Conservation (phyloP, 345 rosid species). For the Noccaea caerulescens region DNA sequence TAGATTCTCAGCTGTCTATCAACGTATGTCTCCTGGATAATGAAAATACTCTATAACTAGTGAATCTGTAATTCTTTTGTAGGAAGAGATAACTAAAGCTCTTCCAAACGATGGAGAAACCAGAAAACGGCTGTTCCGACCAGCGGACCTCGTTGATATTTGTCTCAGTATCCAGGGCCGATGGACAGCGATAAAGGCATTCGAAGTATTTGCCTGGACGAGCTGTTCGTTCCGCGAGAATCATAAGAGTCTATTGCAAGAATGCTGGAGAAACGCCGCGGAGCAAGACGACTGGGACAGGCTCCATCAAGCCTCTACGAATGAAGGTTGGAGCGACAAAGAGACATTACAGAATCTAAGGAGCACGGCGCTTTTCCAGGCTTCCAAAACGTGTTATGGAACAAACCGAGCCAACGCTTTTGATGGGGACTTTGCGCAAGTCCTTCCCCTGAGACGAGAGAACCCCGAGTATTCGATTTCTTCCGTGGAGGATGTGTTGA, state of each 20-base stretch:
- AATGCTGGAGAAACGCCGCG: constrained; percentile 89
- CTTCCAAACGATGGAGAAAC: constrained; percentile 48
- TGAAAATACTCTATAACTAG: constrained; percentile 4
- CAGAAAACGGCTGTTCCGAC: constrained; percentile 55
- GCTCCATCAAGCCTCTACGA: constrained; percentile 58
- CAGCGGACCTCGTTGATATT: constrained; percentile 72
- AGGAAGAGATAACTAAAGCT: constrained; percentile 69
- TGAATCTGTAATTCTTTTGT: constrained; percentile 30
- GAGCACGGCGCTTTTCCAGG: constrained; percentile 72
- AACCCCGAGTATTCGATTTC: constrained; percentile 46
- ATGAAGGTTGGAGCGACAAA: constrained; percentile 89
- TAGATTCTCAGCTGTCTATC: constrained; percentile 13
- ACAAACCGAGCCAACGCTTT: constrained; percentile 56
- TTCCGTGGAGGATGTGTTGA: constrained; percentile 75
- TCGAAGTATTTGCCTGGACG: constrained; percentile 90
- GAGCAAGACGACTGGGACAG: constrained; percentile 82
- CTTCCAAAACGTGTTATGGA: constrained; percentile 75
- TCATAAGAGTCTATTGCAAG: constrained; percentile 71
- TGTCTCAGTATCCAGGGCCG: constrained; percentile 63
- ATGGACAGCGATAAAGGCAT: constrained; percentile 62
- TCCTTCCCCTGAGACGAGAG: constrained; percentile 72
- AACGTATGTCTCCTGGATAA: constrained; percentile 2
- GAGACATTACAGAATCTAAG: constrained; percentile 71
- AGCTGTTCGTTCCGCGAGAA: constrained; percentile 75
- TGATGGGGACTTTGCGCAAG: constrained; percentile 68